Evolutionary conservation across 1,284 basidiomycete genomes (phyloP).

Genomic region (Cryptococcus sp.): DNA sequence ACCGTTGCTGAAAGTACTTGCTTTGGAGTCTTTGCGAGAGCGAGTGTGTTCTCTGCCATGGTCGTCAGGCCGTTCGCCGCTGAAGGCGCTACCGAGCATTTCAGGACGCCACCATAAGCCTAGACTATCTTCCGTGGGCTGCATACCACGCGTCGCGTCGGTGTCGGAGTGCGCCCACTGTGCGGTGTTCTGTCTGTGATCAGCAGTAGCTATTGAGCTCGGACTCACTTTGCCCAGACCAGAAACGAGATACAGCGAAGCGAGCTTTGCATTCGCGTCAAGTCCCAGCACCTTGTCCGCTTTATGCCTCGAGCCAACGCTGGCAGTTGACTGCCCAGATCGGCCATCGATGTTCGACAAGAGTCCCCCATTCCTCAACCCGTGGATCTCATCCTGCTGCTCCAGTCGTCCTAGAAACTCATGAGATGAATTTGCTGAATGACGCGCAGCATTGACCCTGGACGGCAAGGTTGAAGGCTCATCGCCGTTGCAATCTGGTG

Average conservation of each 20-base stretch:
- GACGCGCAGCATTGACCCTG: no score
- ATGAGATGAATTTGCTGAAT: neutral
- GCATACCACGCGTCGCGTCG: conserved; percentile 77
- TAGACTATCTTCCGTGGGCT: conserved; percentile 84
- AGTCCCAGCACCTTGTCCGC: conserved; percentile 41
- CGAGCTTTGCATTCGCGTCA: conserved; percentile 48
- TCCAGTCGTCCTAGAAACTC: conserved; percentile 16
- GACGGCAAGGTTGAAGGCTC: no score
- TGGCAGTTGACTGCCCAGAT: conserved; percentile 9
- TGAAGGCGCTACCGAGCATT: conserved; percentile 83
- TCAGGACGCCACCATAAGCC: conserved; percentile 93
- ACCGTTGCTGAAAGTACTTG: conserved; percentile 49
- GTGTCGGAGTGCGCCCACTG: conserved; percentile 89
- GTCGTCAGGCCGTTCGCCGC: conserved; percentile 59
- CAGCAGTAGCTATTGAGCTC: neutral
- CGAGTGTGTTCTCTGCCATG: conserved; percentile 15
- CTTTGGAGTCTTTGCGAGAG: conserved; percentile 47
- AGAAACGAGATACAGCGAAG: conserved; percentile 57
- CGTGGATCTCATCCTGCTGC: conserved; percentile 14
- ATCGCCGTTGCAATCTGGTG: no score
- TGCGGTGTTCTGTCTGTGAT: conserved; percentile 26
- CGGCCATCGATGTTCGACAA: neutral
- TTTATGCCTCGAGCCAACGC: conserved; percentile 24
- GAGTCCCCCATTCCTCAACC: conserved; percentile 9
- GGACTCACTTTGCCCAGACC: conserved; percentile 55